Evolutionary conservation across 176 grass and related monocot species (phyloP), one percentile per base, ranked within the genome.

Genomic region (Chloris gayana): DNA sequence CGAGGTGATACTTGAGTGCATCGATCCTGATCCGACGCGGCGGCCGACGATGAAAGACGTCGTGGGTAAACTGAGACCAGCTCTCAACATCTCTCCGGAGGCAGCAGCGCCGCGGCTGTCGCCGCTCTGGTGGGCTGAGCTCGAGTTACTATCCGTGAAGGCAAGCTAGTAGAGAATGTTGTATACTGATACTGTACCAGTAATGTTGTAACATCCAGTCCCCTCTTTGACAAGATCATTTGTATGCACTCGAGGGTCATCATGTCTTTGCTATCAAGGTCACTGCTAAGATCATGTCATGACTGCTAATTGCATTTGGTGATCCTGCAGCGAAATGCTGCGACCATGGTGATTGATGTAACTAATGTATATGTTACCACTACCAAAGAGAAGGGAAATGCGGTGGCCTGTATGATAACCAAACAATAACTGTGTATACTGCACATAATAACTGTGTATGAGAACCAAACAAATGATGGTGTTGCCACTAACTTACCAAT

Each of bases 81-180:
- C 77, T 34, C 81, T 94, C 29, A 58, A 56, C 59, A 85, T 98
- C 79, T 83, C 90, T n/a, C 95, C 95, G 0, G 95, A 98, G 58
- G 83, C 83, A 56, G 95, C 95, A 7, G 73, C 75, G 38, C 92
- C 95, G 7, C 90, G 95, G 71, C 81, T 93, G 27, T 87, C 92
- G 27, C 95, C 95, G 19, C 95, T 98, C 31, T 94, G 95, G 95
- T 98, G 95, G 95, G 95, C 95, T 13, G 95, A 98, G 83, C 90
- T 98, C 49, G 95, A 94, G 88, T 77, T 98, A 82, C 75, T 98
- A 14, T 94, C 95, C 22, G 84, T 90, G 53, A 91, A 98, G 76
- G 86, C 90, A 35, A 91, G 70, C 77, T 93, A 89, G 82, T 79
- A 66, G 82, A 61, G 85, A 44, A 64, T 61, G 22, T 51, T 88